phyloP scores from a whole-genome alignment of 2,329 filamentous ascomycete genomes.

The Lachnum nothofagi region DNA sequence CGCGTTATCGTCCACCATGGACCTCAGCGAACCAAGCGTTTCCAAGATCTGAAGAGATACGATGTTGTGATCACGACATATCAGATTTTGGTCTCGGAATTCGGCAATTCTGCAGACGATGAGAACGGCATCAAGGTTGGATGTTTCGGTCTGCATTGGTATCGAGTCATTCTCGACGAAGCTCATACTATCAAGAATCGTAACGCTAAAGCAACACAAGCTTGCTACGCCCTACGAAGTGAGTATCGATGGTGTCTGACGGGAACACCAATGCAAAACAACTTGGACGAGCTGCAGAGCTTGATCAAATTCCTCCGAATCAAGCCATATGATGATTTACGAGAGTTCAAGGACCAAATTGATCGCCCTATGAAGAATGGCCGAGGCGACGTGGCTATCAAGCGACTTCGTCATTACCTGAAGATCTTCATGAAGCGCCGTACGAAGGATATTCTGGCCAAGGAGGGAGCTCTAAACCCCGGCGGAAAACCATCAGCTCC shows the following conservation, averaged over 20 bases:
- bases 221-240: conserved; percentile 76
- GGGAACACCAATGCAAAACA: conserved; percentile 97
- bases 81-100: conserved; percentile 88
- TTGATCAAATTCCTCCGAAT: conserved; percentile 89
- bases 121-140: conserved; percentile 64
- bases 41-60: conserved; percentile 71
- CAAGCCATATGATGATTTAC: conserved; percentile 80
- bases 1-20: conserved; percentile 90
- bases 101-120: conserved; percentile 61
- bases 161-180: conserved; percentile 90
- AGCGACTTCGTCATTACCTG: conserved; percentile 75
- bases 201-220: conserved; percentile 90
- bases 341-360: conserved; percentile 87
- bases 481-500: conserved; percentile 56
- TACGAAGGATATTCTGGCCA: conserved; percentile 92
- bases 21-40: conserved; percentile 72
- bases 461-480: conserved; percentile 74
- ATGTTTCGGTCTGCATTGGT: conserved; percentile 91
- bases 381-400: conserved; percentile 81
- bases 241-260: conserved; percentile 95
- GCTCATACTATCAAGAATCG: conserved; percentile 98
- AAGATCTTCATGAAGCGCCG: conserved; percentile 98
- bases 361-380: conserved; percentile 85
- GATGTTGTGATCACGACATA: conserved; percentile 98
- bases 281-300: conserved; percentile 91